Evolutionary conservation across 768 basidiomycete genomes (phyloP).

Genomic region (Kondoa subrosea): DNA sequence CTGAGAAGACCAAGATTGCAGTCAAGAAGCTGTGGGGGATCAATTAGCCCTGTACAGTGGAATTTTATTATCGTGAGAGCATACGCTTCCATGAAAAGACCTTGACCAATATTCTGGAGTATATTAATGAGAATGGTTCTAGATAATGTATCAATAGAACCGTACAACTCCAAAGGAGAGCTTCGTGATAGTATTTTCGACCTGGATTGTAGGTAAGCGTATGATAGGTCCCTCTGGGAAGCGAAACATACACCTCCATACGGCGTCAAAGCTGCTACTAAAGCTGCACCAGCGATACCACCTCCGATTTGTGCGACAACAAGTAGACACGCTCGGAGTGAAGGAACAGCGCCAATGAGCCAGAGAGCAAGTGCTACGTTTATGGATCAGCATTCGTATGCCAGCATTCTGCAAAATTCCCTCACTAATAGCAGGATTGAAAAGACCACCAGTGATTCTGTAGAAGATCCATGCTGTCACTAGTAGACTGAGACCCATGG

Average conservation of each 20-base stretch:
- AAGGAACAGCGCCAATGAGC: slow-evolving; percentile 21
- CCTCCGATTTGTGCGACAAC: slow-evolving; percentile 21
- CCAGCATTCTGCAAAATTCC: neutral
- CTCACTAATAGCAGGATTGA: neutral
- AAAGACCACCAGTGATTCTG: neutral
- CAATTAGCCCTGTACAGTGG: neutral
- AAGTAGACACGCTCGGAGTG: slow-evolving; percentile 19
- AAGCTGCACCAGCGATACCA: slow-evolving; percentile 18
- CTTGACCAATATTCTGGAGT: slow-evolving; percentile 16
- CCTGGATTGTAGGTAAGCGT: no score
- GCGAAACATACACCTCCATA: neutral
- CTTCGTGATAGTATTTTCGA: slow-evolving; percentile 14
- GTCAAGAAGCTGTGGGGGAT: slow-evolving; percentile 23
- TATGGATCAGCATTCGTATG: slow-evolving; percentile 7
- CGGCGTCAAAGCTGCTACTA: slow-evolving; percentile 19
- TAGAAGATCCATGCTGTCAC: slow-evolving; percentile 16
- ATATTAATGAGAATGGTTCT: no score
- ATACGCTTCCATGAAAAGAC: slow-evolving; percentile 22
- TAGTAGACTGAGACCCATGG: slow-evolving; percentile 23
- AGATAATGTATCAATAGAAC: no score
- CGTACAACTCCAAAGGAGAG: no score
- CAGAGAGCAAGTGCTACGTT: slow-evolving; percentile 19
- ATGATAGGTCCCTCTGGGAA: no score
- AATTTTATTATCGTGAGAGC: neutral
- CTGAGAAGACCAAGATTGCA: slow-evolving; percentile 14